Conservation (phyloP, 257 asterid species). For the Craterostigma plantagineum region DNA sequence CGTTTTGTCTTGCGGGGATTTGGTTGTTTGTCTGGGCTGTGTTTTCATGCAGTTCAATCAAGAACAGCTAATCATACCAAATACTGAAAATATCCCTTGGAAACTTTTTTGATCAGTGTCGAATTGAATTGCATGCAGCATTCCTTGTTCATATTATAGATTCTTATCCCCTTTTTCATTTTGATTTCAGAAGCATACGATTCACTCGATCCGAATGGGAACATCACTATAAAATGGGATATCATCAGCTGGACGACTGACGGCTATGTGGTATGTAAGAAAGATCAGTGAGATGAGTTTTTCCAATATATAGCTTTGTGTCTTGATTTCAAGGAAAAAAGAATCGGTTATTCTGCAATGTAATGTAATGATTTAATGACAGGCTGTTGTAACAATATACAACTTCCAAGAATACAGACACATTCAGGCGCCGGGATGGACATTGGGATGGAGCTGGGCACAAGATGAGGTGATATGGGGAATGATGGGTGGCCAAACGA, state of each 20-base stretch:
- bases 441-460: constrained; percentile 91
- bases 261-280: constrained; percentile 37
- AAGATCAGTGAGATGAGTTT: no score
- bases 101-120: no score
- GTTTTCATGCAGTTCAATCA: no score
- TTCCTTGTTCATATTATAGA: no score
- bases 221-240: constrained; percentile 53
- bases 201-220: constrained; percentile 45
- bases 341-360: no score
- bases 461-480: constrained; percentile 85
- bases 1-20: no score
- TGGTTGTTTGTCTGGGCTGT: no score
- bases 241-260: constrained; percentile 41
- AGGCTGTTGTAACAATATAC: constrained; percentile 74
- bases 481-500: constrained; percentile 69
- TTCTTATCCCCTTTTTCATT: not conserved
- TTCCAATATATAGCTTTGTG: no score
- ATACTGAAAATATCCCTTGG: no score
- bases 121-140: no score
- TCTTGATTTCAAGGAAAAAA: no score
- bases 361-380: not conserved
- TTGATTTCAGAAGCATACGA: constrained; percentile 29
- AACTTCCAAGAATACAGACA: constrained; percentile 90
- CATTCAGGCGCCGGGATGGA: constrained; percentile 89
- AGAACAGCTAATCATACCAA: no score